phyloP scores from a whole-genome alignment of 2,329 filamentous ascomycete species.

The Hypoxylon sp. region DNA sequence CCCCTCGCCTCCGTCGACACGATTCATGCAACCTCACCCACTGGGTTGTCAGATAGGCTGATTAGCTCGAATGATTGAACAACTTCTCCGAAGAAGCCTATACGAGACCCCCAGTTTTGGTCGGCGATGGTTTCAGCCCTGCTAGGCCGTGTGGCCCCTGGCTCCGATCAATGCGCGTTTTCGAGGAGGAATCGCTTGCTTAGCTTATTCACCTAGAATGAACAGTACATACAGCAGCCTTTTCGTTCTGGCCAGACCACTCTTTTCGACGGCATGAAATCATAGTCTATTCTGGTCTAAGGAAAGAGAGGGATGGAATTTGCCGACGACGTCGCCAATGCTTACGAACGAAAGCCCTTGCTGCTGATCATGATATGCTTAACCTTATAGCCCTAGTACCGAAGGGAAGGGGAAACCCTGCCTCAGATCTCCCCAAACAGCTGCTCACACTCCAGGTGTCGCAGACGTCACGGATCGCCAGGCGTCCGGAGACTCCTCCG shows the following conservation, averaged over 20 bases:
- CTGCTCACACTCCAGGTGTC: conserved; percentile 34
- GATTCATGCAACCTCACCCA: conserved; percentile 15
- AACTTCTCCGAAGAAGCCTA: not conserved
- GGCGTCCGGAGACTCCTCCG: conserved; percentile 25
- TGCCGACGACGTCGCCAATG: conserved; percentile 16
- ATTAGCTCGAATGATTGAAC: conserved; percentile 21
- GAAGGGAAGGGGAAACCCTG: conserved; percentile 17
- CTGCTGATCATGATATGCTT: not conserved
- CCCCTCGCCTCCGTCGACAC: conserved; percentile 14
- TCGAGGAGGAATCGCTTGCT: conserved; percentile 21
- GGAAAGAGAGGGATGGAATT: conserved; percentile 15
- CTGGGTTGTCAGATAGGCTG: conserved; percentile 1
- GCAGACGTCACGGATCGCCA: conserved; percentile 35
- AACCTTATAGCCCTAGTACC: not conserved
- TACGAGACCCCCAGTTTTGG: conserved; percentile 9
- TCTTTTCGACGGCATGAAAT: conserved; percentile 23
- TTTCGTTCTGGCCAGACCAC: conserved; percentile 2
- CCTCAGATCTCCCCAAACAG: conserved; percentile 18
- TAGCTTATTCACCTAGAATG: conserved; percentile 18
- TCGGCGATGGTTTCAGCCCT: conserved; percentile 38
- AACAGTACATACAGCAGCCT: too few species aligned
- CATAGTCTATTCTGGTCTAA: not conserved
- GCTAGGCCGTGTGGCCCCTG: conserved; percentile 23
- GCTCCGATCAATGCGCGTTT: conserved; percentile 34
- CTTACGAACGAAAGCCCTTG: conserved; percentile 6